Base-by-base conservation (phyloP, 2,329 filamentous ascomycete species). In the Nemania sp. region DNA sequence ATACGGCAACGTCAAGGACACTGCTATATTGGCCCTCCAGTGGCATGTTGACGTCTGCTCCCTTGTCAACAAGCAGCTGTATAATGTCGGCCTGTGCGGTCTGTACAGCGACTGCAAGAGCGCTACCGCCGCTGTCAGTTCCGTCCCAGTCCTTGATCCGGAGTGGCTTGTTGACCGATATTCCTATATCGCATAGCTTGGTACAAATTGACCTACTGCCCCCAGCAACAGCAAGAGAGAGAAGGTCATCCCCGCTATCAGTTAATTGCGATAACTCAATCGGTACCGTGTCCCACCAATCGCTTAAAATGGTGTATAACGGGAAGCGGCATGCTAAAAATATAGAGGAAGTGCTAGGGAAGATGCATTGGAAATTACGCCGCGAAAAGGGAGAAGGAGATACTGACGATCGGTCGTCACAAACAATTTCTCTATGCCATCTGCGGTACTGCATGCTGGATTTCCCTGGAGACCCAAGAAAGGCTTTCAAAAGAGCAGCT, bases 271-370 rank as follows among this genome's bases (percentile, higher is more conserved):
- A 53, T 1, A 41, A 20, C 2, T 61, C 41, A 7, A 57, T 35
- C 29, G 43, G 15, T 45, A 3, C 20, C 24, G 15, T 1, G 5
- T 52, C 20, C 66, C 66, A 64, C 66, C 56, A 68, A 6, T 68
- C 56, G 13, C 32, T n/a, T 15, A 65, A n/a, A 20, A 62, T 61
- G 29, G 10, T 51, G 51, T 66, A 62, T 47, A 70, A 10, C 13
- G 61, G 54, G 15, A 26, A 66, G 53, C 20, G n/a, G 32, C 61
- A 70, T 2, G 24, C 63, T 11, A 53, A 15, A 41, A 66, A 59
- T 5, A 43, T 45, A 24, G 60, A 5, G 27, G 61, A 41, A 18
- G 22, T 59, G 26, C 20, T n/a, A 1, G 56, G 55, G 18, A 45
- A 65, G n/a, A 15, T 47, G 47, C 56, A 60, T 65, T 8, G 22